These are phyloP conservation scores for Fusarium floridanum DNA, from an alignment of 2,329 filamentous ascomycete genomes.

Conservation along the genomic window DNA sequence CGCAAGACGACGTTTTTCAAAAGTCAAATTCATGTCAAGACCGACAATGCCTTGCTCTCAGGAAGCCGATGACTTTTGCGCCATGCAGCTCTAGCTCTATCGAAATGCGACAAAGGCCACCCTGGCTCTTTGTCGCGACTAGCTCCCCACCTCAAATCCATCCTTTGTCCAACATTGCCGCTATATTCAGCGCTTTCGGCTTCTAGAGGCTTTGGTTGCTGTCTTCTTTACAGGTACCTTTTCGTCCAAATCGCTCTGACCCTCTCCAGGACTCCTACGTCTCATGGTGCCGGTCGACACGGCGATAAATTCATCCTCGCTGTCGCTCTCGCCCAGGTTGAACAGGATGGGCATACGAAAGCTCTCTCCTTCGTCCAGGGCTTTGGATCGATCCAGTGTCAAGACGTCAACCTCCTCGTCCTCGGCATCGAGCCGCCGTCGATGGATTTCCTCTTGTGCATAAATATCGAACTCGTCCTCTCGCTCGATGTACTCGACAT, in stretches of 20 bases:
- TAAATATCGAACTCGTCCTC: conserved; percentile 99
- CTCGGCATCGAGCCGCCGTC: conserved; percentile 88
- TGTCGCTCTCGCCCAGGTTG: conserved; percentile 93
- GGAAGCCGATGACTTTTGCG: conserved; percentile 19
- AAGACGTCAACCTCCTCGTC: conserved; percentile 95
- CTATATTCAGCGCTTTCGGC: conserved; percentile 51
- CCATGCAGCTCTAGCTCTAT: conserved; percentile 28
- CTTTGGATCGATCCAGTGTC: conserved; percentile 77
- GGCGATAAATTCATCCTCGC: conserved; percentile 86
- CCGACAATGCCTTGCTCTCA: conserved; percentile 8
- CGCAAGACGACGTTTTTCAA: conserved; percentile 13
- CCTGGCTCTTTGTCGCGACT: conserved; percentile 26
- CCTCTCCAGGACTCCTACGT: conserved; percentile 83
- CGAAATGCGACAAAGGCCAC: conserved; percentile 30
- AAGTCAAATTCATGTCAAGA: conserved; percentile 20
- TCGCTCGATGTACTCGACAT: conserved; percentile 93
- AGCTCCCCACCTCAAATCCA: conserved; percentile 1
- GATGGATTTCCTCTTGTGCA: conserved; percentile 92
- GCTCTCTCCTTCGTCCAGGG: conserved; percentile 69
- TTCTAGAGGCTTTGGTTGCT: conserved; percentile 53
- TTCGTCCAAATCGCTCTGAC: conserved; percentile 70
- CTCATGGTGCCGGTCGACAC: conserved; percentile 85
- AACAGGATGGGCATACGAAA: conserved; percentile 96
- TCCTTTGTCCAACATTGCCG: conserved; percentile 5
- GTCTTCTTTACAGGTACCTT: conserved; percentile 56